Evolutionary conservation across 129 eudicot species (phyloP), one percentile per base, ranked within the genome.

Genomic region (Helianthus tuberosus): DNA sequence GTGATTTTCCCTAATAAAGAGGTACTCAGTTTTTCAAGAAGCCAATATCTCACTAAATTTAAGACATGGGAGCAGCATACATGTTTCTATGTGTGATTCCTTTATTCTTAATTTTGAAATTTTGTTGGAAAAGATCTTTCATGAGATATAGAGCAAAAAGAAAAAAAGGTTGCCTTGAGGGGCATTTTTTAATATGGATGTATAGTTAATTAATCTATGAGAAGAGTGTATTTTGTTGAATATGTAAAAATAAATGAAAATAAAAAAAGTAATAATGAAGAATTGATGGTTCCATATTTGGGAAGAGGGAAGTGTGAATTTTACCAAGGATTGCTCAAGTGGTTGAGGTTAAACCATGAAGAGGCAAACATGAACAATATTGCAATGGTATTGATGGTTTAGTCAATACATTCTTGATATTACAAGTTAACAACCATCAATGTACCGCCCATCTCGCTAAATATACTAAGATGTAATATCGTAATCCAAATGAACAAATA

Each of bases 61-160:
- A 55, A 12, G 64, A 38, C 43, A 15, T 8, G 23, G 7, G 39
- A n/a, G 67, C 10, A 6, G 41, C 6, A 6, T 3, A 11, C 13
- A 29, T 9, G 11, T 29, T 61, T 12, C 20, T 61, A 12, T 61
- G 32, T 29, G 43, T 61, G 17, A 75, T 55, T 65, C 61, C 32
- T 14, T 64, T 64, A 8, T 41, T 51, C 72, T 59, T 51, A 11
- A 17, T 20, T 51, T 10, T 50, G 57, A 43, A 13, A 23, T 35
- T n/a, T 35, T 62, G 54, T 74, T 14, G 44, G 79, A 23, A 39
- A 75, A 20, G 46, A 65, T 64, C 17, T 12, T 43, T 58, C 39
- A 52, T 51, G 17, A 38, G 69, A 73, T 47, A 47, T 47, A 73
- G 59, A 46, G 29, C n/a, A n/a, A n/a, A n/a, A n/a, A 73, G n/a